These are phyloP conservation scores for Curvularia sp. DNA, from an alignment of 2,329 filamentous ascomycete genomes.

Conservation along the genomic window DNA sequence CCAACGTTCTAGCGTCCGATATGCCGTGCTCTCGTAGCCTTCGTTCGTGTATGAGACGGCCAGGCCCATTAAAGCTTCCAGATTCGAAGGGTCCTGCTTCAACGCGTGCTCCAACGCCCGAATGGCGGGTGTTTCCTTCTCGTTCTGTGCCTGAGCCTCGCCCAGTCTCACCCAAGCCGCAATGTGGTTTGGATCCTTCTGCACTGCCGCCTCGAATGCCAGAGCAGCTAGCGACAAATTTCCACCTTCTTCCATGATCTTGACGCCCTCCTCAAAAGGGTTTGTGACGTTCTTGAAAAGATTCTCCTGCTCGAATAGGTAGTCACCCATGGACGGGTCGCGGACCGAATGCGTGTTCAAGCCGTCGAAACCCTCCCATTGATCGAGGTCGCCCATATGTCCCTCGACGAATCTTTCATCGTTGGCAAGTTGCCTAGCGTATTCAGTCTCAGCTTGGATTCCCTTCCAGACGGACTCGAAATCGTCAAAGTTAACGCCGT, in stretches of 20 bases:
- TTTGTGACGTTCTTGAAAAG: conserved; percentile 81
- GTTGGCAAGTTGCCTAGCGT: conserved; percentile 71
- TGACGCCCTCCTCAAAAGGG: conserved; percentile 90
- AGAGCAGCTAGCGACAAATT: conserved; percentile 92
- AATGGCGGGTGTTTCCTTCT: conserved; percentile 96
- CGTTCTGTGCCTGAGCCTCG: conserved; percentile 93
- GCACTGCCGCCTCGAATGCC: conserved; percentile 93
- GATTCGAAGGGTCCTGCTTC: conserved; percentile 84
- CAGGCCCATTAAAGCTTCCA: conserved; percentile 90
- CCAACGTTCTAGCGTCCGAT: conserved; percentile 96
- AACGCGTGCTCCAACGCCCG: conserved; percentile 90
- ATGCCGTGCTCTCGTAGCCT: conserved; percentile 95
- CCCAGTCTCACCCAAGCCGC: conserved; percentile 95
- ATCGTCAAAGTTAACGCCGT: conserved; percentile 83
- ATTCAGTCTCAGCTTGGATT: conserved; percentile 77
- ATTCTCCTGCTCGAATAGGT: conserved; percentile 95
- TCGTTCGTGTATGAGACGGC: conserved; percentile 98
- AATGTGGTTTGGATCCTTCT: conserved; percentile 84
- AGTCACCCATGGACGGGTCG: conserved; percentile 84
- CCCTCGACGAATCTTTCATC: conserved; percentile 69
- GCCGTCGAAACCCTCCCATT: conserved; percentile 79
- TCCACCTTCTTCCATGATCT: conserved; percentile 91
- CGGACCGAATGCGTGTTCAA: conserved; percentile 70
- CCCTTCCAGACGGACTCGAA: conserved; percentile 91
- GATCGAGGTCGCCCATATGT: conserved; percentile 75